Conservation (phyloP, 768 basidiomycete genomes). For the Macrolepiota fuliginosa region DNA sequence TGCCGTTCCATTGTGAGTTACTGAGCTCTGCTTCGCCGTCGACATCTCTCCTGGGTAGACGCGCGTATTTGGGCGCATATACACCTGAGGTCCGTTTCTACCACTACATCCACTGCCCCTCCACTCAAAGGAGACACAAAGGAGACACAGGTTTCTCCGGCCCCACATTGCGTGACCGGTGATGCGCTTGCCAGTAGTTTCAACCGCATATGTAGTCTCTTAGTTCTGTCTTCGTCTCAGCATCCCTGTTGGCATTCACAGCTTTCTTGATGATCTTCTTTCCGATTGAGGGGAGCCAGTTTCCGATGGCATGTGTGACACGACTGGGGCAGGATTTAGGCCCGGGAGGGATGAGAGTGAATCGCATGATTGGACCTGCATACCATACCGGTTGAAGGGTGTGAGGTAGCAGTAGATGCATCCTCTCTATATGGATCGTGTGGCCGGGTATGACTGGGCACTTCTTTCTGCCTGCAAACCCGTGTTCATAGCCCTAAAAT, state of each 20-base stretch:
- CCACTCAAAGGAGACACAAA: background rate
- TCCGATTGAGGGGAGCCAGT: constrained; percentile 41
- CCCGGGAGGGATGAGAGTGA: constrained; percentile 26
- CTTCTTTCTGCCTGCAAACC: no score
- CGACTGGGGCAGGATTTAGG: constrained; percentile 16
- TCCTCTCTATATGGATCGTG: no score
- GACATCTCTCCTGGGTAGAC: no score
- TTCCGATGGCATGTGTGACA: background rate
- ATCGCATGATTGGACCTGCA: background rate
- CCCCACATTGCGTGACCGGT: constrained; percentile 54
- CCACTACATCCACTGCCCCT: no score
- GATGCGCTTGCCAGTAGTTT: constrained; percentile 47
- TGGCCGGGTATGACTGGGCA: no score
- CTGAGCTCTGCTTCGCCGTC: no score
- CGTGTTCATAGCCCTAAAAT: no score
- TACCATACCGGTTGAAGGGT: no score
- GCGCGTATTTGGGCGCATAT: constrained; percentile 55
- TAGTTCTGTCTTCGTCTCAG: constrained; percentile 49
- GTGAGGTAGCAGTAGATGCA: no score
- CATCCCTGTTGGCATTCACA: constrained; percentile 41
- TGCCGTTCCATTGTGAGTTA: background rate
- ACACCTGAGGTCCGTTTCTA: constrained; percentile 44
- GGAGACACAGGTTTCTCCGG: constrained; percentile 41
- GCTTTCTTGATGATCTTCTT: constrained; percentile 36
- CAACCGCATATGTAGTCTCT: constrained; percentile 46